phyloP scores from a whole-genome alignment of 306 rosid genomes.

The Lablab purpureus region DNA sequence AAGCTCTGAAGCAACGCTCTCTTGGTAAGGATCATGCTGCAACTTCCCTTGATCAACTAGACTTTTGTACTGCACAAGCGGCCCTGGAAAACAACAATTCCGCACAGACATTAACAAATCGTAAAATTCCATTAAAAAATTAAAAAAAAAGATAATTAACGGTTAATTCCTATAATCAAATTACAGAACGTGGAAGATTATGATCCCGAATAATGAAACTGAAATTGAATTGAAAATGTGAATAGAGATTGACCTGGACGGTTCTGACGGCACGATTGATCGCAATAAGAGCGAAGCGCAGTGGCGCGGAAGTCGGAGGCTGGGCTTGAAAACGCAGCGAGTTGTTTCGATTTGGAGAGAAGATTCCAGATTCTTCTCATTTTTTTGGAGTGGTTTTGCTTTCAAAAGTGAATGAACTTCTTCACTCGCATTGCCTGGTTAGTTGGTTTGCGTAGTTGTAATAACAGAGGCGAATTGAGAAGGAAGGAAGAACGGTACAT shows the following conservation, averaged over 20 bases:
- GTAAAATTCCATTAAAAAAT: neutral
- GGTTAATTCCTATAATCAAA: neutral
- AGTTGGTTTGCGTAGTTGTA: neutral
- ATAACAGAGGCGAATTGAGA: neutral
- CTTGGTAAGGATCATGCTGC: slow-evolving; percentile 83
- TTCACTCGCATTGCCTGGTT: neutral
- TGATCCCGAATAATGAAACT: neutral
- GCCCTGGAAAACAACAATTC: slow-evolving; percentile 59
- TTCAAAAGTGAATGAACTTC: slow-evolving; percentile 15
- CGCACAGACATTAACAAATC: neutral
- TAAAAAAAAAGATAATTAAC: neutral
- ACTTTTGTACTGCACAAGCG: slow-evolving; percentile 63
- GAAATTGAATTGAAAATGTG: neutral
- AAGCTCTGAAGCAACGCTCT: slow-evolving; percentile 73
- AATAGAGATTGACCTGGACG: slow-evolving; percentile 55
- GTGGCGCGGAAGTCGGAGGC: slow-evolving; percentile 39
- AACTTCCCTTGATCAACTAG: slow-evolving; percentile 86
- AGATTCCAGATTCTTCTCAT: slow-evolving; percentile 59
- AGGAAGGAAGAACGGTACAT: neutral
- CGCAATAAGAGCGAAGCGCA: slow-evolving; percentile 56
- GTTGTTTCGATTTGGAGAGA: slow-evolving; percentile 40
- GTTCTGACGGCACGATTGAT: slow-evolving; percentile 43
- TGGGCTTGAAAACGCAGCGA: slow-evolving; percentile 35
- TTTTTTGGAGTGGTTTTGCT: neutral
- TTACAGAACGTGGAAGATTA: neutral